Evolutionary conservation across 169 alveolate genomes (phyloP), one percentile per base, ranked within the genome.

Genomic region (Cryptosporidium sp.): DNA sequence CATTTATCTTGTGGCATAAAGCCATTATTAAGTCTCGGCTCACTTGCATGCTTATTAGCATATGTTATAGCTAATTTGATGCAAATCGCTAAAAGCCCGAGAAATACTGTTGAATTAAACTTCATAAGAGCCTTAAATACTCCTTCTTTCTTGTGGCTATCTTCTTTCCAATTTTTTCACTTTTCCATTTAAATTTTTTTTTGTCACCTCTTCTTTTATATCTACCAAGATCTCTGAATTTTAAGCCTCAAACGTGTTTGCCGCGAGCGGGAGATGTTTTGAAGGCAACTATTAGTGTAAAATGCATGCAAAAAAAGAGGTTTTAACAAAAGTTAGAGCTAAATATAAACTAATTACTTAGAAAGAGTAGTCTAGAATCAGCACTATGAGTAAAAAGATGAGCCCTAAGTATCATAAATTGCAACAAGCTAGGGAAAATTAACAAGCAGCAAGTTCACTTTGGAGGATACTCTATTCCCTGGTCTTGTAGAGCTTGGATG

Each of bases 391-490:
- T 37, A 65, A 65, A 10, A 35, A 65, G 71, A 65, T 18, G 71
- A 65, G 71, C 71, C 50, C 31, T 65, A 65, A 39, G 41, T 16
- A 29, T 65, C 51, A 35, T 37, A 65, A 35, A n/a, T 65, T 29
- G 71, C 50, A 65, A 16, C 33, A 18, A 37, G 33, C 71, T 65
- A 33, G 51, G 23, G n/a, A 29, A 65, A 65, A 18, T 29, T 33
- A 37, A 29, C 50, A n/a, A 26, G 67, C 33, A 55, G 67, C 35
- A 35, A 29, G 71, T 37, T 65, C 52, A 65, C 71, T 65, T 65
- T 48, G 89, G 89, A 45, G 89, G 89, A 41, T 80, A 80, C 68
- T 80, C 89, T 18, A 80, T 80, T 10, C 89, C 89, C 41, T 80
- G 80, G 2, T 80, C 58, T 0, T 45, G 69, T 12, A 80, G 89